Percentiles rank a stretch among this genome's conserved stretches.
phyloP scores from a whole-genome alignment of 176 grass and related monocot genomes.

The Eremochloa ophiuroides region DNA sequence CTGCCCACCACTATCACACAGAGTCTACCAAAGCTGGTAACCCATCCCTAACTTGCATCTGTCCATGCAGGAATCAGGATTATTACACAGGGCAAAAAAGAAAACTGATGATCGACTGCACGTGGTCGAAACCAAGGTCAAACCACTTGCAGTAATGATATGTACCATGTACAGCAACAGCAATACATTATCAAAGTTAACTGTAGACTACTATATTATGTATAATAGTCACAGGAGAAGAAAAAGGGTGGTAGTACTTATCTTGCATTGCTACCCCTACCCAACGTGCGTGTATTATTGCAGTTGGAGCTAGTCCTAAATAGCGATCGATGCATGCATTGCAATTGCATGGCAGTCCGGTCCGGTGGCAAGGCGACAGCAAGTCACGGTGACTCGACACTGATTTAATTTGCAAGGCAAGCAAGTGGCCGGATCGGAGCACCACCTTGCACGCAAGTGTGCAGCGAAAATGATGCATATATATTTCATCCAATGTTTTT shows the following conservation, averaged over 20 bases:
- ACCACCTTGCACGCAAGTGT: not conserved
- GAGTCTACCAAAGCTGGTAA: not conserved
- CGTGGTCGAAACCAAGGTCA: conserved; percentile 31
- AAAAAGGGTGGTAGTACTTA: not conserved
- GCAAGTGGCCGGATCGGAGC: no score
- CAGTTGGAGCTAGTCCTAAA: not conserved
- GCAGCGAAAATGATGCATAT: not conserved
- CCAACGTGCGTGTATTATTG: not conserved
- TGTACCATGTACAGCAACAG: no score
- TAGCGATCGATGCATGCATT: not conserved
- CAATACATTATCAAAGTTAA: not conserved
- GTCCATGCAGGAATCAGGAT: not conserved
- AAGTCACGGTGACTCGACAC: not conserved
- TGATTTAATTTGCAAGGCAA: no score
- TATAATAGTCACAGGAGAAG: no score
- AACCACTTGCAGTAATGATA: not conserved
- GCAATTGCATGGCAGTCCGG: not conserved
- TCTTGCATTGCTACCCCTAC: not conserved
- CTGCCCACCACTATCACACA: not conserved
- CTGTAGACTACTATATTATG: not conserved
- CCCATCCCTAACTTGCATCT: not conserved
- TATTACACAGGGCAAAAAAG: not conserved
- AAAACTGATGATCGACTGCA: not conserved
- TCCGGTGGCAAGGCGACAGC: not conserved
- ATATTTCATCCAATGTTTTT: no score